Evolutionary conservation across 108 stramenopile species (phyloP).

Genomic region (Epithemia pelagica): DNA sequence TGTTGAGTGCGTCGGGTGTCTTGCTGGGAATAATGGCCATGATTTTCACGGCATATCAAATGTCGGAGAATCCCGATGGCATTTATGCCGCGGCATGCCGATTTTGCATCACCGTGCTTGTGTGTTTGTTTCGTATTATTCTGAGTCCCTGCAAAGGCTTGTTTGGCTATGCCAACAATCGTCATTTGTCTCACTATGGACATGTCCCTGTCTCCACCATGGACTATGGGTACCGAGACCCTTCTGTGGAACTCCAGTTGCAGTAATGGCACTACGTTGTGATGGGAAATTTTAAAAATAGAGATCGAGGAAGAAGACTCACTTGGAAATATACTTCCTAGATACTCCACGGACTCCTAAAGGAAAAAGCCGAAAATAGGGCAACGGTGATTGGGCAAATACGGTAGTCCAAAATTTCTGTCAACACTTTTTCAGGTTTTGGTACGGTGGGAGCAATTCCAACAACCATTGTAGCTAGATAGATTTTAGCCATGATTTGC

Average conservation of each 20-base stretch:
- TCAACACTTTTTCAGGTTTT: no score
- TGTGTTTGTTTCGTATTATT: slow-evolving; percentile 33
- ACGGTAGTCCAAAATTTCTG: no score
- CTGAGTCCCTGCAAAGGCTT: slow-evolving; percentile 28
- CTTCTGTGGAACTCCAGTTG: slow-evolving; percentile 4
- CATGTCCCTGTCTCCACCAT: slow-evolving; percentile 22
- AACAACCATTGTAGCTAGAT: no score
- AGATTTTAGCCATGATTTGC: no score
- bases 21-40: slow-evolving; percentile 38
- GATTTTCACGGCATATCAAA: slow-evolving; percentile 60
- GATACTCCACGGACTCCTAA: no score
- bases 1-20: slow-evolving; percentile 20
- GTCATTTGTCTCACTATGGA: slow-evolving; percentile 2
- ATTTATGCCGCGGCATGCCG: slow-evolving; percentile 49
- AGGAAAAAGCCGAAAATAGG: no score
- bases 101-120: slow-evolving; percentile 24
- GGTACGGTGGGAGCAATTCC: no score
- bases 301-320: no score
- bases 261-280: no score
- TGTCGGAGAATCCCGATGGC: slow-evolving; percentile 71
- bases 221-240: slow-evolving; percentile 18
- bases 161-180: not conserved
- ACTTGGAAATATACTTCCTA: no score
- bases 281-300: no score
- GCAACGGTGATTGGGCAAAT: no score